phyloP scores from a whole-genome alignment of 176 grass and related monocot species.

The Aegilops tauschii region DNA sequence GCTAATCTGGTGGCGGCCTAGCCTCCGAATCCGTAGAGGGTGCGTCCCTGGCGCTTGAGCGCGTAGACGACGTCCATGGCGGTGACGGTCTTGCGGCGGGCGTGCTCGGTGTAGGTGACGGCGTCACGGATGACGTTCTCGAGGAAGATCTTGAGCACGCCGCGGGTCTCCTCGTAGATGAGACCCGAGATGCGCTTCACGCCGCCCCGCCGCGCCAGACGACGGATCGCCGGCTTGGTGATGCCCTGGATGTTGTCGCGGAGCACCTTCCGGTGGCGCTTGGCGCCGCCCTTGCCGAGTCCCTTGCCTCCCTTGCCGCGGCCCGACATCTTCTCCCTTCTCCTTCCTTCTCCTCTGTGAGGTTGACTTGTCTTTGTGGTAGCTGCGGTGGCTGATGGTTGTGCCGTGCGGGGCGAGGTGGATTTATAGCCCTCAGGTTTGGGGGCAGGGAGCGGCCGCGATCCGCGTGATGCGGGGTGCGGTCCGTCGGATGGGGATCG shows the following conservation, averaged over 20 bases:
- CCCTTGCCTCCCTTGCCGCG: not conserved
- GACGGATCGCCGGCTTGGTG: not conserved
- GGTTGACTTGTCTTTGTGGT: not conserved
- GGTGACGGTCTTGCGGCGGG: not conserved
- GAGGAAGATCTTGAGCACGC: not conserved
- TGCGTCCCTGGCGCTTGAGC: not conserved
- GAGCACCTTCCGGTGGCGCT: not conserved
- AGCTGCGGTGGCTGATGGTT: not conserved
- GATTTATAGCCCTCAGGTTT: not conserved
- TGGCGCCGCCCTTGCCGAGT: not conserved
- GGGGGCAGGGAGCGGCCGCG: no score
- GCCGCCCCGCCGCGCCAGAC: not conserved
- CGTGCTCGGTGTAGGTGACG: not conserved
- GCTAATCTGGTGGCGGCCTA: not conserved
- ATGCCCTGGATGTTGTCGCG: not conserved
- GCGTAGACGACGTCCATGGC: not conserved
- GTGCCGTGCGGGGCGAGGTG: not conserved
- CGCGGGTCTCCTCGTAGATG: not conserved
- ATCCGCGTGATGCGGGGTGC: not conserved
- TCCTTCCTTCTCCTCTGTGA: not conserved
- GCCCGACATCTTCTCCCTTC: not conserved
- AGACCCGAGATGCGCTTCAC: not conserved
- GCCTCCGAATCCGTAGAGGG: not conserved
- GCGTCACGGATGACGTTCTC: not conserved
- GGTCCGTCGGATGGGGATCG: not conserved